Evolutionary conservation across 495 filamentous ascomycete species (phyloP).

Genomic region (Tuber melanosporum): DNA sequence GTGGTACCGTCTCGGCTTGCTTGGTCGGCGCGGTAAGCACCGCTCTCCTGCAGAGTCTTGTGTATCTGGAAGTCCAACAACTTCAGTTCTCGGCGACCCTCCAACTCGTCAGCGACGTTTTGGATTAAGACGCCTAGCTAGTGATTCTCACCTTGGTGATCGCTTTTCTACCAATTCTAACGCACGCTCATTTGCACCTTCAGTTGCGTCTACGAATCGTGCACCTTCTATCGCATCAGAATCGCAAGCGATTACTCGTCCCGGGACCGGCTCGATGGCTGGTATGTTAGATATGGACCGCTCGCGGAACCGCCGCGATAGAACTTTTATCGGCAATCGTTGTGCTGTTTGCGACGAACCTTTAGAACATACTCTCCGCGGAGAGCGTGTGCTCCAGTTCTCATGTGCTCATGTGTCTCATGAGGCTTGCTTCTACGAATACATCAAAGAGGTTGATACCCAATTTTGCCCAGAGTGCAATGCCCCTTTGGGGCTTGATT

Average conservation of each 20-base stretch:
- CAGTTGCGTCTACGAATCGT: conserved; percentile 30
- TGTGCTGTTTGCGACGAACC: conserved; percentile 98
- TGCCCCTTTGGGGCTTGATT: conserved; percentile 85
- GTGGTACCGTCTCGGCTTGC: conserved; percentile 40
- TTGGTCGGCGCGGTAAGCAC: conserved; percentile 40
- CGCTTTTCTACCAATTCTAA: conserved; percentile 31
- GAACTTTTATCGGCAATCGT: conserved; percentile 90
- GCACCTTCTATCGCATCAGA: conserved; percentile 36
- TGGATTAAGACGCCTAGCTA: conserved; percentile 39
- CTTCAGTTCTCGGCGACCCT: conserved; percentile 38
- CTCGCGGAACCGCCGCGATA: conserved; percentile 72
- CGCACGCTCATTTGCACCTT: conserved; percentile 34
- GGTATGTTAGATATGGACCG: conserved; percentile 73
- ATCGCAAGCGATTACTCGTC: conserved; percentile 40
- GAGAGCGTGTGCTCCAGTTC: conserved; percentile 91
- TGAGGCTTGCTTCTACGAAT: conserved; percentile 99
- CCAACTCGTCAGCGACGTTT: conserved; percentile 39
- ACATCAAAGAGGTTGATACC: conserved; percentile 88
- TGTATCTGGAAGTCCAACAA: conserved; percentile 37
- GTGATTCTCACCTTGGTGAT: conserved; percentile 38
- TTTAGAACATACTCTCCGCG: conserved; percentile 89
- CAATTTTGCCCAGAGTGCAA: conserved; percentile 95
- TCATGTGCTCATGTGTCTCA: conserved; percentile 94
- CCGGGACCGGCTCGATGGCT: conserved; percentile 50
- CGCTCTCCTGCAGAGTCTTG: conserved; percentile 41